A percentile compares a stretch with the other conserved stretches of the same genome.
Evolutionary conservation across 805 yeast species (phyloP).

Genomic region (Candida taoyuanica): DNA sequence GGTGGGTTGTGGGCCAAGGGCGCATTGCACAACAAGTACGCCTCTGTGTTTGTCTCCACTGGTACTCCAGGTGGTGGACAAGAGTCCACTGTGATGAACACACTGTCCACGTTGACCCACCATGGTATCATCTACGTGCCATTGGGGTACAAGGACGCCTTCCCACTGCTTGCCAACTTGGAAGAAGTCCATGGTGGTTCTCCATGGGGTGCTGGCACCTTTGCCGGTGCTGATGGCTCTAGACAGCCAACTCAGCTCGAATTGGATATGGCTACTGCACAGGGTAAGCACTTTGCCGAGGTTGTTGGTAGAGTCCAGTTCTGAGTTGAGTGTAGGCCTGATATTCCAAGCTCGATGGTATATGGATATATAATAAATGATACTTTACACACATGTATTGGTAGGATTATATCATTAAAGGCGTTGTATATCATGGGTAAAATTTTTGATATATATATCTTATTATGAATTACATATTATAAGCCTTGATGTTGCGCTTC

Average conservation of each 20-base stretch:
- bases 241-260: slow-evolving; percentile 61
- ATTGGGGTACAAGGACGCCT: slow-evolving; percentile 60
- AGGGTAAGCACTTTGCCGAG: slow-evolving; percentile 40
- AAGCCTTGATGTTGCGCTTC: too few relatives aligned
- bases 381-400: too few relatives aligned
- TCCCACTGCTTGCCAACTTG: slow-evolving; percentile 48
- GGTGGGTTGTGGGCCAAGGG: slow-evolving; percentile 75
- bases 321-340: neutral
- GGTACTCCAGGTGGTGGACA: slow-evolving; percentile 77
- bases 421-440: too few relatives aligned
- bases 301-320: slow-evolving; percentile 6
- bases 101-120: slow-evolving; percentile 57
- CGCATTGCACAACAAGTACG: slow-evolving; percentile 66
- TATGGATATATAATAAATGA: neutral
- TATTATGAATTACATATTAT: too few relatives aligned
- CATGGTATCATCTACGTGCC: slow-evolving; percentile 78
- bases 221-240: slow-evolving; percentile 72
- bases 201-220: slow-evolving; percentile 84
- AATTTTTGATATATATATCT: too few relatives aligned
- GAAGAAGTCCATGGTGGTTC: slow-evolving; percentile 75
- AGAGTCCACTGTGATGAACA: slow-evolving; percentile 58
- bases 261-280: slow-evolving; percentile 53
- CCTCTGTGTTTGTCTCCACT: slow-evolving; percentile 58
- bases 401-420: too few relatives aligned
- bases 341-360: too few relatives aligned